Percentiles rank a stretch among this genome's conserved stretches.
Conservation (phyloP, 805 yeast species). For the Ogataea naganishii region DNA sequence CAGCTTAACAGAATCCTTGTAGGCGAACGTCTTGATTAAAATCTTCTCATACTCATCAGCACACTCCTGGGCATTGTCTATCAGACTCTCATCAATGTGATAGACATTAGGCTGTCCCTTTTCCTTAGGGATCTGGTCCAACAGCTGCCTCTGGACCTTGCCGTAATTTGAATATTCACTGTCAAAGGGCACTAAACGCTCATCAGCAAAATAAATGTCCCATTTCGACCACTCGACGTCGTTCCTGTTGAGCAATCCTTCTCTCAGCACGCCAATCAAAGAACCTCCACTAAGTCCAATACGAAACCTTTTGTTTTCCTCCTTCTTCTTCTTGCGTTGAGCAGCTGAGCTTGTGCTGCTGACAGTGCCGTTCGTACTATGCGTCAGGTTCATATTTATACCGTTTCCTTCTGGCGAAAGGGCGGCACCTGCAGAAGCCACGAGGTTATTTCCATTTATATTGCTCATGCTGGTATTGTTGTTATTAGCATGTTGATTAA, state of each 20-base stretch:
- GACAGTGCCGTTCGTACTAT: conserved; percentile 1
- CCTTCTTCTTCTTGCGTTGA: conserved; percentile 39
- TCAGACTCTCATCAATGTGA: conserved; percentile 71
- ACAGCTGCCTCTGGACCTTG: conserved; percentile 71
- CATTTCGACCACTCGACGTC: conserved; percentile 83
- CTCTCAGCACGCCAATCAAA: conserved; percentile 72
- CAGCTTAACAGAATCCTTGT: conserved; percentile 89
- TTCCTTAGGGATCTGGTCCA: conserved; percentile 54
- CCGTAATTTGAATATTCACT: conserved; percentile 84
- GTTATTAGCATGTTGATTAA: conserved; percentile 1
- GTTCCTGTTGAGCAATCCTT: conserved; percentile 68
- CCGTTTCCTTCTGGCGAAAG: conserved; percentile 5
- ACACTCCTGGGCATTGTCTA: conserved; percentile 80
- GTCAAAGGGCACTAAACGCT: conserved; percentile 83
- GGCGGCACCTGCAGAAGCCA: conserved; percentile 2
- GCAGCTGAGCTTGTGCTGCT: conserved; percentile 1
- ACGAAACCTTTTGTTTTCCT: conserved; percentile 66
- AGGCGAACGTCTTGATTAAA: conserved; percentile 84
- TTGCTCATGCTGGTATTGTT: background rate
- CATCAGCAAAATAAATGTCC: conserved; percentile 97
- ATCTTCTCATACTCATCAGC: conserved; percentile 90
- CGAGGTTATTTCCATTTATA: background rate
- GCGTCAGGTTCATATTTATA: conserved; percentile 1
- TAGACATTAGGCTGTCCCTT: conserved; percentile 58
- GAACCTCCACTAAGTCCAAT: conserved; percentile 94